Evolutionary conservation across 805 yeast genomes (phyloP).

Genomic region (Yamadazyma tumulicola): DNA sequence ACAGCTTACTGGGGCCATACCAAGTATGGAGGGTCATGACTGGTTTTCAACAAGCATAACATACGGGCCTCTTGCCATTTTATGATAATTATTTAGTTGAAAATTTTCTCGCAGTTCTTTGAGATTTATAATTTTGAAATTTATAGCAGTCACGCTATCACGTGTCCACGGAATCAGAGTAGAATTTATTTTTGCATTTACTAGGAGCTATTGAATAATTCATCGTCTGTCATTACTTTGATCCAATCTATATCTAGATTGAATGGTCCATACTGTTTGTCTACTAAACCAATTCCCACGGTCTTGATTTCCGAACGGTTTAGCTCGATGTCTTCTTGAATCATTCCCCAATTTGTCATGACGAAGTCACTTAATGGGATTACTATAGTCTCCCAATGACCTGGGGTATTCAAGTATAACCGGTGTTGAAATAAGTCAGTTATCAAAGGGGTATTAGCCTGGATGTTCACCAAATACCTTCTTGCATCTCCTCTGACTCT

Average conservation of each 20-base stretch:
- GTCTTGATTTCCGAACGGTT: slow-evolving; percentile 66
- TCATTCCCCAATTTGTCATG: slow-evolving; percentile 75
- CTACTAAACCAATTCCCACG: slow-evolving; percentile 74
- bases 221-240: slow-evolving; percentile 62
- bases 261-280: slow-evolving; percentile 74
- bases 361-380: slow-evolving; percentile 78
- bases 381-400: slow-evolving; percentile 80
- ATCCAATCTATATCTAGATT: slow-evolving; percentile 68
- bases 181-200: too few species aligned
- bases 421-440: slow-evolving; percentile 84
- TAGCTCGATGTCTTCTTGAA: slow-evolving; percentile 48
- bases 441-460: slow-evolving; percentile 72
- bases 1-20: slow-evolving; percentile 9
- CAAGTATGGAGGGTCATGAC: slow-evolving; percentile 3
- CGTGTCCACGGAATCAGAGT: too few species aligned
- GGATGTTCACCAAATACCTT: slow-evolving; percentile 74
- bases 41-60: slow-evolving; percentile 16
- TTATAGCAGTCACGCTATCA: background rate
- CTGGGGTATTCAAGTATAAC: slow-evolving; percentile 64
- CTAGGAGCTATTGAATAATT: too few species aligned
- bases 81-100: slow-evolving; percentile 14
- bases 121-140: too few species aligned
- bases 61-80: slow-evolving; percentile 56
- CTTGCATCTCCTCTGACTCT: slow-evolving; percentile 72
- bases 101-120: slow-evolving; percentile 4